A percentile compares a stretch with the other conserved stretches of the same genome.
Evolutionary conservation across 2,329 filamentous ascomycete genomes (phyloP).

Genomic region (Balansia obtecta): DNA sequence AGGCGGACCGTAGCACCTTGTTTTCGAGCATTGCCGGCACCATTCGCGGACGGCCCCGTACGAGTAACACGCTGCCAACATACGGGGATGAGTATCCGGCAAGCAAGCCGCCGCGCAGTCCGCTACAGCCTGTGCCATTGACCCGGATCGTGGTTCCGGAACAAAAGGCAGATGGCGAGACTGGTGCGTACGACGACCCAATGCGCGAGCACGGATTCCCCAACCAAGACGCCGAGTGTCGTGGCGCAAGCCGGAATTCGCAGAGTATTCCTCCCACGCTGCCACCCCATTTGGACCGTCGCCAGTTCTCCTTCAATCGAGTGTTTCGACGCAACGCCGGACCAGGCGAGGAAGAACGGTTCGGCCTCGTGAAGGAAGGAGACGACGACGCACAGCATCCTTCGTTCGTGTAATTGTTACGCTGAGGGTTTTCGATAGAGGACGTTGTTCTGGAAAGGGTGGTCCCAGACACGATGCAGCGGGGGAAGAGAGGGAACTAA

Average conservation of each 20-base stretch:
- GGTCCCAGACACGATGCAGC: background rate
- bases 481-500: background rate
- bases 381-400: background rate
- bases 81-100: conserved; percentile 24
- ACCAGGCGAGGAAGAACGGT: conserved; percentile 68
- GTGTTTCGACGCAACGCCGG: conserved; percentile 46
- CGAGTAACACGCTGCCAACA: conserved; percentile 19
- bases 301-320: conserved; percentile 89
- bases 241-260: conserved; percentile 30
- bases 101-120: conserved; percentile 34
- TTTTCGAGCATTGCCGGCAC: conserved; percentile 46
- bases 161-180: conserved; percentile 32
- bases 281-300: conserved; percentile 47
- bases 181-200: conserved; percentile 24
- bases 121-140: conserved; percentile 49
- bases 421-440: background rate
- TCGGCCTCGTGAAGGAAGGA: conserved; percentile 66
- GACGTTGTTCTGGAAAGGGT: too few relatives aligned
- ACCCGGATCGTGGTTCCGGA: conserved; percentile 44
- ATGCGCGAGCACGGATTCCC: conserved; percentile 34
- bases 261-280: conserved; percentile 42
- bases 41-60: conserved; percentile 25
- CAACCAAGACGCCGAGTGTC: conserved; percentile 32
- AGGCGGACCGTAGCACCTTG: conserved; percentile 36
- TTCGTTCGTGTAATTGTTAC: conserved; percentile 1